These are phyloP conservation scores for Candida sanyaensis DNA, from an alignment of 1,139 yeast species.

Conservation along the genomic window DNA sequence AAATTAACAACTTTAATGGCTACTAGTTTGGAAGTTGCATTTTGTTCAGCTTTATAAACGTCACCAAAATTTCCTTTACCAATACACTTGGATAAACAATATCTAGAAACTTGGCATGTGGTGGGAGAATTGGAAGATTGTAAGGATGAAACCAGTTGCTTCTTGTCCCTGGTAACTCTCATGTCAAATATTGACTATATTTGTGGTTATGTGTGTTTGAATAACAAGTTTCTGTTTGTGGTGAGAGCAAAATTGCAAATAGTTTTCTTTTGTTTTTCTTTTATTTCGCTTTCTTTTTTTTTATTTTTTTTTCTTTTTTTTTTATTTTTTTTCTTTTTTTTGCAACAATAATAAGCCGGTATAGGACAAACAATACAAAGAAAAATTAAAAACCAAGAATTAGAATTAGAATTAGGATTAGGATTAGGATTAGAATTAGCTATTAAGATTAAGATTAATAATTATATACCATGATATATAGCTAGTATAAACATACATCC, in stretches of 20 bases:
- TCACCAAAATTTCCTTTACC: conserved; percentile 90
- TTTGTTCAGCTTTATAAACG: conserved; percentile 65
- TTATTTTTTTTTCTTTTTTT: conserved; percentile 4
- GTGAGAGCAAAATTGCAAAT: conserved; percentile 3
- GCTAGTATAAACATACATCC: not conserved
- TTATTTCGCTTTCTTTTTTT: too few relatives aligned
- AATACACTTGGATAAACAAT: conserved; percentile 55
- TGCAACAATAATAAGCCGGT: not conserved
- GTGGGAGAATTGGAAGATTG: conserved; percentile 2
- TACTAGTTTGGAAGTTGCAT: conserved; percentile 20
- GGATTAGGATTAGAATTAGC: too few relatives aligned
- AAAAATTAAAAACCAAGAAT: not conserved
- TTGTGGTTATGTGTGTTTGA: not conserved
- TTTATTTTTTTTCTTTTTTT: not conserved
- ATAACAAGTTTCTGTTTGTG: not conserved
- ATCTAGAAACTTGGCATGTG: conserved; percentile 16
- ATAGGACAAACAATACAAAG: not conserved
- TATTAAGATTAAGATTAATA: not conserved
- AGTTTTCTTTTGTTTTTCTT: not conserved
- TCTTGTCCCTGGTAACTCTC: conserved; percentile 2
- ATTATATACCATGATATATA: not conserved
- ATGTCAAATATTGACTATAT: not conserved
- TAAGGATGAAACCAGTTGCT: not conserved
- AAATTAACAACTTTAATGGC: conserved; percentile 81
- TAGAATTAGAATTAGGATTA: too few relatives aligned